Evolutionary conservation across 106 monocot genomes (phyloP).

Genomic region (Acorus gramineus): DNA sequence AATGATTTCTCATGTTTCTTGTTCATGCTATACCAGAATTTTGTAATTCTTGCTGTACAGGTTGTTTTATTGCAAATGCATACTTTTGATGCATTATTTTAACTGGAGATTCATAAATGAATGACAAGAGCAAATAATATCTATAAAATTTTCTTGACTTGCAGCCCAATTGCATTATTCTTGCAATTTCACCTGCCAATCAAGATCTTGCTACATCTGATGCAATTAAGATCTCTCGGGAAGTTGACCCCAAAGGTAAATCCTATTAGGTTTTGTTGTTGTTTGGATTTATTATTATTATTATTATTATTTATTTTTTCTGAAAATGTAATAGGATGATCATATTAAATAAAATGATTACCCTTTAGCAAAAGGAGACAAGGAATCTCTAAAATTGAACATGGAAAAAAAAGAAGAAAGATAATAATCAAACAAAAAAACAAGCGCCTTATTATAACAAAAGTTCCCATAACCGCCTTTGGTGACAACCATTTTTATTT

Average conservation of each 20-base stretch:
- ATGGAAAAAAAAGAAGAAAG: too few relatives aligned
- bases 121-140: neutral
- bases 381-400: too few relatives aligned
- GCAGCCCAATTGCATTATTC: slow-evolving; percentile 85
- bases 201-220: slow-evolving; percentile 94
- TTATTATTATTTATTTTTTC: too few relatives aligned
- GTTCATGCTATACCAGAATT: neutral
- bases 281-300: neutral
- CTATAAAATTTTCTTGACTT: slow-evolving; percentile 6
- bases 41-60: neutral
- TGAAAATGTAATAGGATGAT: too few relatives aligned
- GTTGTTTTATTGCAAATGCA: neutral
- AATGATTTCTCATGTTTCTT: too few relatives aligned
- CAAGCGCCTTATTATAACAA: too few relatives aligned
- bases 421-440: too few relatives aligned
- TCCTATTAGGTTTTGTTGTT: neutral
- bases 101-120: neutral
- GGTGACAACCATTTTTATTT: too few relatives aligned
- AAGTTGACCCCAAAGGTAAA: slow-evolving; percentile 78
- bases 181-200: slow-evolving; percentile 91
- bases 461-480: too few relatives aligned
- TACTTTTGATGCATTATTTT: too few relatives aligned
- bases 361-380: too few relatives aligned
- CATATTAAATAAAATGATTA: too few relatives aligned
- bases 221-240: slow-evolving; percentile 84